Base-by-base conservation (phyloP, 805 yeast genomes). In the Nakazawaea ishiwadae region DNA sequence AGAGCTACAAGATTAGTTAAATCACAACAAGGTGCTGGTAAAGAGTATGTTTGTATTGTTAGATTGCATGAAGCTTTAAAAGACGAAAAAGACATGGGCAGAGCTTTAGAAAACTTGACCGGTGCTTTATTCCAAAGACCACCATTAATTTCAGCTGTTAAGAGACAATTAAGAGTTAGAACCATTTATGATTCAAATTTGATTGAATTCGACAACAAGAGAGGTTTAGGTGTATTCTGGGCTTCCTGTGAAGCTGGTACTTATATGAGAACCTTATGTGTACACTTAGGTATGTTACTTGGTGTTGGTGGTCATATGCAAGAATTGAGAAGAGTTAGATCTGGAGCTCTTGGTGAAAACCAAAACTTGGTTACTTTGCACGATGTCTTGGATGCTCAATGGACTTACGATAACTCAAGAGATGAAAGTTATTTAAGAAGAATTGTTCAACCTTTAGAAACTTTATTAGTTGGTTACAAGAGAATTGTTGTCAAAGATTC, bases 301-400 rank as follows among this genome's bases (percentile, higher is more conserved):
- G 97, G 98, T 58, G 97, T 89, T 53, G 99, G 99, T 65, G 99
- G 98, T 54, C 99, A 93, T 72, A 93, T 93, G 99, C 99, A 93
- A 77, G 99, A 93, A 71, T 82, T 93, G 58, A 88, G 99, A 72
- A 90, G 99, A 76, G 99, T 93, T 49, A 82, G 99, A 71, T 86
- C 96, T 37, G 99, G 99, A 63, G 97, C 98, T 45, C 62, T 93
- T 60, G 74, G 81, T 57, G 99, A 93, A 69, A 75, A 73, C 56
- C 97, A 93, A 60, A 82, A 84, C 66, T 70, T 93, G 73, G 96
- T 93, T 45, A 90, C 99, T 48, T 75, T 93, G 59, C 99, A 93
- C 69, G 99, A 93, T 69, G 93, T 93, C 40, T 72, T 93, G 67
- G 99, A 93, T 65, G 99, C 99, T 44, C 99, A 93, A 72, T 93